phyloP scores from a whole-genome alignment of 768 basidiomycete species.

The Pisolithus microcarpus region DNA sequence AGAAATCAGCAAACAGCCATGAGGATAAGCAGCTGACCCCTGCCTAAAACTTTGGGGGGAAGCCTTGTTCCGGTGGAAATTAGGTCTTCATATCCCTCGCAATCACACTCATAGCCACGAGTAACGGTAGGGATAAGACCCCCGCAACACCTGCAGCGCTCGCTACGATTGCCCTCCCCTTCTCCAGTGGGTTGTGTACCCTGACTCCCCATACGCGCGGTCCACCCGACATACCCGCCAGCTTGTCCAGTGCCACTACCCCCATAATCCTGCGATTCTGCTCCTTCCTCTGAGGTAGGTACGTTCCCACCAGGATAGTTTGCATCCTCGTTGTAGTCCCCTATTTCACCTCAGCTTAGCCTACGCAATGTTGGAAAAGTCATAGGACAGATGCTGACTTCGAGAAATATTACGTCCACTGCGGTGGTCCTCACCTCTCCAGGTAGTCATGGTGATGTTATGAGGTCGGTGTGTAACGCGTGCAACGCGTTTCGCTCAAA shows the following conservation, averaged over 20 bases:
- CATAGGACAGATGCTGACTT: neutral
- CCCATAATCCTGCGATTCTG: neutral
- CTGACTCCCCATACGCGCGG: neutral
- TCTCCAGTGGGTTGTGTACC: neutral
- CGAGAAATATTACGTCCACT: neutral
- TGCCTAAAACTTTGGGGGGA: neutral
- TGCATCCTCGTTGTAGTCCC: slow-evolving; percentile 5
- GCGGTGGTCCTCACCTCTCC: neutral
- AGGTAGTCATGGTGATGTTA: neutral
- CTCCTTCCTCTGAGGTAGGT: neutral
- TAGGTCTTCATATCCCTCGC: slow-evolving; percentile 6
- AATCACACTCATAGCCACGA: slow-evolving; percentile 8
- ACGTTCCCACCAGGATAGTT: neutral
- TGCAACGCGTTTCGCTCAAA: neutral
- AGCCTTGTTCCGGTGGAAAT: neutral
- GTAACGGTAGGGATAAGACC: neutral
- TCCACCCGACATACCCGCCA: slow-evolving; percentile 4
- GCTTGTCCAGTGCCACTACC: slow-evolving; percentile 7
- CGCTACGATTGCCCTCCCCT: neutral
- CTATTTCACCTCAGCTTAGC: neutral
- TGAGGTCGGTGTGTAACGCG: neutral
- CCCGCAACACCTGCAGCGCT: neutral
- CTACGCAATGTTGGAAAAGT: neutral
- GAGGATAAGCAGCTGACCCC: neutral
- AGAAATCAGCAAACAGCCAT: neutral